Evolutionary conservation across 768 basidiomycete species (phyloP), one percentile per base, ranked within the genome.

Genomic region (Kondoa subrosea): DNA sequence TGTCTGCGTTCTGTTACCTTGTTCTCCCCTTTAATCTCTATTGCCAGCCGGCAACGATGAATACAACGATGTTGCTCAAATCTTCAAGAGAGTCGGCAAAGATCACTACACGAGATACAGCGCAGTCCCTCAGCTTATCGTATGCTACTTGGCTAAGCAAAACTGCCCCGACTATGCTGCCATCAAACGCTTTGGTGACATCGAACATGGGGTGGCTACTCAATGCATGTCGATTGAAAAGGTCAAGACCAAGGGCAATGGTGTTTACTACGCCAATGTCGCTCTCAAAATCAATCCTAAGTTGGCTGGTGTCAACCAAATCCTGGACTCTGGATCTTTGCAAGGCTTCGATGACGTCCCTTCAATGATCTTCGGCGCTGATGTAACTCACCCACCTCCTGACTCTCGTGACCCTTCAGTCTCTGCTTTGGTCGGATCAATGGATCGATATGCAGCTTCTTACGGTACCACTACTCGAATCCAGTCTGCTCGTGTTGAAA

Each of bases 211-310:
- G 30, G 68, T 69, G 4, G 70, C 72, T 12, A 71, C 72, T 27
- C 72, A 72, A 65, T 71, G 70, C 67, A 21, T 72, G 59, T 62
- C 69, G 59, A 69, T 63, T 32, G 64, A 64, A 15, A 72, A 71
- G 66, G 69, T 63, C 27, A 65, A 67, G 58, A 27, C 29, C 27
- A 64, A 56, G 25, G 69, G 70, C 16, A 70, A 68, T 40, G 14
- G 29, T 15, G 61, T 67, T 40, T 71, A 71, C 58, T 67, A 59
- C 21, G 1, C 34, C 30, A 69, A 67, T 63, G 64, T 72, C 16
- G 69, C 66, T 0, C 66, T 72, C 31, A 69, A 72, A 56, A 50
- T 72, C 58, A 71, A 71, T 56, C 64, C 68, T 64, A 72, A 72
- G 66, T 65, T 72, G 21, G 56, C 34, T 26, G 71, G 71, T 2